Percentiles rank a stretch among this genome's conserved stretches.
These are phyloP conservation scores for Neurospora sublineolata DNA, from an alignment of 495 filamentous ascomycete species.

Conservation along the genomic window DNA sequence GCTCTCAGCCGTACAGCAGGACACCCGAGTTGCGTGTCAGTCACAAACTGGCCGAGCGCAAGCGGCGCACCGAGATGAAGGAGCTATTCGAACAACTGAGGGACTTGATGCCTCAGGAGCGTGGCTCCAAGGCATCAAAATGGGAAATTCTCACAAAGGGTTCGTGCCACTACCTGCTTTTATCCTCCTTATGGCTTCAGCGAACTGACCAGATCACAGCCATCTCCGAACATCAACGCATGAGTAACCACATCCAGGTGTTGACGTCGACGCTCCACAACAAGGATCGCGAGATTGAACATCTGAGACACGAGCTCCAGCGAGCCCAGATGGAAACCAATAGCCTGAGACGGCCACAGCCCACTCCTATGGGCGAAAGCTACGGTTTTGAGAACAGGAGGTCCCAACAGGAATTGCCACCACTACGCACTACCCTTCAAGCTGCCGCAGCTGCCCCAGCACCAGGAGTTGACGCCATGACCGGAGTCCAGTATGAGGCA, in stretches of 20 bases:
- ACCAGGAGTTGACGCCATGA: conserved; percentile 38
- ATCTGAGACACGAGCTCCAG: conserved; percentile 32
- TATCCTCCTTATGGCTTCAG: background rate
- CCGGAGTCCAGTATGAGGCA: conserved; percentile 42
- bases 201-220: conserved; percentile 24
- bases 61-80: conserved; percentile 97
- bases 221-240: conserved; percentile 43
- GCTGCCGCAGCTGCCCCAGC: conserved; percentile 5
- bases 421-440: conserved; percentile 28
- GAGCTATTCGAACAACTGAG: conserved; percentile 83
- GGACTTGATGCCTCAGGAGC: conserved; percentile 68
- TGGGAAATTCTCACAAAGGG: conserved; percentile 98
- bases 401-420: conserved; percentile 34
- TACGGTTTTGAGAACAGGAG: conserved; percentile 20
- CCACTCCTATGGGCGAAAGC: conserved; percentile 14
- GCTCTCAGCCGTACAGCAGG: conserved; percentile 73
- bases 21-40: conserved; percentile 92
- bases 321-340: background rate
- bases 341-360: conserved; percentile 29
- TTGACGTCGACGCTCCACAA: conserved; percentile 23
- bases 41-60: conserved; percentile 92
- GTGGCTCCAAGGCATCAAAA: conserved; percentile 91
- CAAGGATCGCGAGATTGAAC: conserved; percentile 34
- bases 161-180: conserved; percentile 25
- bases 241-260: conserved; percentile 26